A percentile compares a stretch with the other conserved stretches of the same genome.
phyloP scores from a whole-genome alignment of 2,329 filamentous ascomycete species.

The Ustulina deusta region DNA sequence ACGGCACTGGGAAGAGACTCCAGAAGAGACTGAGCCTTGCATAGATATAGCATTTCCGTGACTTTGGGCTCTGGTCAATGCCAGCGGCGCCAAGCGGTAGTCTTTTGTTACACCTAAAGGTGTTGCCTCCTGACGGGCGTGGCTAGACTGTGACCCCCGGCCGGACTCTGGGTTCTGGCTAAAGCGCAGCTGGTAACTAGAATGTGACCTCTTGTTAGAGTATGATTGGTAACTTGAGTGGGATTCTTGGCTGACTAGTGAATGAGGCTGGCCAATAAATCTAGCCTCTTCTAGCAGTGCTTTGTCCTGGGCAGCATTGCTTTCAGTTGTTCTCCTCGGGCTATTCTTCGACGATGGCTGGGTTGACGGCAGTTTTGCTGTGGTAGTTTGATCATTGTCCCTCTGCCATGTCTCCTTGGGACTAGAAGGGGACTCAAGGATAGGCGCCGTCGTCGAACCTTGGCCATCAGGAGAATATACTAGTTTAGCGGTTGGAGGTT shows the following conservation, averaged over 20 bases:
- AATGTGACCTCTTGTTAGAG: conserved; percentile 23
- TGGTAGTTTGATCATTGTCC: background rate
- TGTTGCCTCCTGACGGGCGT: background rate
- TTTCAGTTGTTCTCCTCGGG: background rate
- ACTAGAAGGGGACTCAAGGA: conserved; percentile 13
- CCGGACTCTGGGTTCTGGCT: conserved; percentile 14
- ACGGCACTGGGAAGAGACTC: background rate
- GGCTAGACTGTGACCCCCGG: conserved; percentile 5
- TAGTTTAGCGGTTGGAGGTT: conserved; percentile 59
- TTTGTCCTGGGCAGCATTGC: background rate
- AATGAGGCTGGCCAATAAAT: conserved; percentile 6
- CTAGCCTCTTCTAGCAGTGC: conserved; percentile 10
- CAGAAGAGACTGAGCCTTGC: conserved; percentile 6
- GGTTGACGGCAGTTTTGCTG: background rate
- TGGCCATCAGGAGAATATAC: conserved; percentile 52
- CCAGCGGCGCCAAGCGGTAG: conserved; percentile 6
- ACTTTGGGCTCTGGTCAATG: conserved; percentile 12
- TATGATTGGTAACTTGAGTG: conserved; percentile 15
- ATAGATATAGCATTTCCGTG: conserved; percentile 15
- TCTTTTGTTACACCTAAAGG: conserved; percentile 7
- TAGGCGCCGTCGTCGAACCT: conserved; percentile 22
- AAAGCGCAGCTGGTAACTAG: conserved; percentile 4
- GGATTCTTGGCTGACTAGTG: conserved; percentile 11
- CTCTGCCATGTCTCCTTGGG: background rate
- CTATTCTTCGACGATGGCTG: conserved; percentile 5